Evolutionary conservation across 2,329 filamentous ascomycete species (phyloP).

Genomic region (Stemphylium lycopersici): DNA sequence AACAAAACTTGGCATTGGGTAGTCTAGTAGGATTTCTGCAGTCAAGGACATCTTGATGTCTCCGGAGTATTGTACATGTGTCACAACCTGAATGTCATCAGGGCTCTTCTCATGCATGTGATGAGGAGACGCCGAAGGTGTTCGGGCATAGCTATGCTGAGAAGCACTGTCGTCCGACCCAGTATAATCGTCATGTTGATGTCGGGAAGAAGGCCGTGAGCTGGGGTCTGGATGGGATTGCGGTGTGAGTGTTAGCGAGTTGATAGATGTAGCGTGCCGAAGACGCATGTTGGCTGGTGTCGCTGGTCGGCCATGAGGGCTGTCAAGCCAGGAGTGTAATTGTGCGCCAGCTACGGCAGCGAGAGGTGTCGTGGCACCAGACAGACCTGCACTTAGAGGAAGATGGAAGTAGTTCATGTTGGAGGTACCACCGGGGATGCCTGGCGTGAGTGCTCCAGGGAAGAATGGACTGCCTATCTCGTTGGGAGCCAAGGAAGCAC

Average conservation of each 20-base stretch:
- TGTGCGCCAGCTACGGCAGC: constrained; percentile 79
- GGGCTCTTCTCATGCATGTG: constrained; percentile 73
- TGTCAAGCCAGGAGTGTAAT: constrained; percentile 59
- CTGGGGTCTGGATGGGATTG: constrained; percentile 54
- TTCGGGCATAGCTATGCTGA: constrained; percentile 37
- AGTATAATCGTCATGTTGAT: constrained; percentile 41
- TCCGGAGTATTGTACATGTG: constrained; percentile 86
- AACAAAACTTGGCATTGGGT: constrained; percentile 98
- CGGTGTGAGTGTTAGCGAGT: constrained; percentile 54
- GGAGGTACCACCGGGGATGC: constrained; percentile 71
- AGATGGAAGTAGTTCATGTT: constrained; percentile 85
- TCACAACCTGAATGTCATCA: constrained; percentile 91
- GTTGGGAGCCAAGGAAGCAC: constrained; percentile 36
- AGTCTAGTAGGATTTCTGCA: constrained; percentile 93
- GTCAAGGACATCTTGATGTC: constrained; percentile 88
- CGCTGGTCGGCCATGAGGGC: constrained; percentile 39
- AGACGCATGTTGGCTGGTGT: constrained; percentile 46
- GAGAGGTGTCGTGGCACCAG: constrained; percentile 78
- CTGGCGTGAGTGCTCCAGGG: constrained; percentile 59
- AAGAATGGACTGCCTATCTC: constrained; percentile 48
- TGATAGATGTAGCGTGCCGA: constrained; percentile 51
- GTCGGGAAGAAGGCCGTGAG: constrained; percentile 54
- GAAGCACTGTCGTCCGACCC: constrained; percentile 35
- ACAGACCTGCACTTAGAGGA: constrained; percentile 72
- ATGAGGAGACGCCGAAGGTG: constrained; percentile 51